A percentile compares a stretch with the other conserved stretches of the same genome.
These are phyloP conservation scores for Leucaena leucocephala DNA, from an alignment of 306 rosid genomes.

Conservation along the genomic window DNA sequence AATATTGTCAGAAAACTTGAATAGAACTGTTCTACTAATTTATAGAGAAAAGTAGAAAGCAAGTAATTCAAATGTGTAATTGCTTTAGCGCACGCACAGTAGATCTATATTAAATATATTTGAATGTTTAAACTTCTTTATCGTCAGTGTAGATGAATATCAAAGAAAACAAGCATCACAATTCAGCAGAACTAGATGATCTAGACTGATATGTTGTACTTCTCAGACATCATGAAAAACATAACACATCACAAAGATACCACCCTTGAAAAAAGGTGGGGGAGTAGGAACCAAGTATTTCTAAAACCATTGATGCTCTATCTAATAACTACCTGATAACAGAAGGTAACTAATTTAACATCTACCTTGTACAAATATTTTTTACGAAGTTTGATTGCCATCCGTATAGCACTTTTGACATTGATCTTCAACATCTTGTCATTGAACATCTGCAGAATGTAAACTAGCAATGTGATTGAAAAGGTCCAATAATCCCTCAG, in stretches of 20 bases:
- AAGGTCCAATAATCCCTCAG: constrained; percentile 15
- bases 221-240: constrained; percentile 15
- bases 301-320: constrained; percentile 25
- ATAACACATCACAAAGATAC: constrained; percentile 14
- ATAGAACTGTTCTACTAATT: background rate
- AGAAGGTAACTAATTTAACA: constrained; percentile 33
- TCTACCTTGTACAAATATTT: constrained; percentile 84
- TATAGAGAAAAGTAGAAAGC: no score
- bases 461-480: constrained; percentile 32
- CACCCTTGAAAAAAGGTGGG: background rate
- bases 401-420: constrained; percentile 73
- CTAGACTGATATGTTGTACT: constrained; percentile 5
- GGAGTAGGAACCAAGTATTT: background rate
- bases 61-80: background rate
- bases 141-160: background rate
- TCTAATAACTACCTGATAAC: constrained; percentile 15
- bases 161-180: constrained; percentile 34
- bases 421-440: constrained; percentile 81
- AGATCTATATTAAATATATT: constrained; percentile 16
- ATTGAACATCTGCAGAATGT: constrained; percentile 70
- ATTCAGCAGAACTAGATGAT: constrained; percentile 33
- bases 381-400: constrained; percentile 83
- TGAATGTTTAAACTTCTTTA: background rate
- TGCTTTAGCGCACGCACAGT: background rate
- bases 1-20: constrained; percentile 16